phyloP scores from a whole-genome alignment of 192 early-diverging fungal species.

The Gigaspora rosea region DNA sequence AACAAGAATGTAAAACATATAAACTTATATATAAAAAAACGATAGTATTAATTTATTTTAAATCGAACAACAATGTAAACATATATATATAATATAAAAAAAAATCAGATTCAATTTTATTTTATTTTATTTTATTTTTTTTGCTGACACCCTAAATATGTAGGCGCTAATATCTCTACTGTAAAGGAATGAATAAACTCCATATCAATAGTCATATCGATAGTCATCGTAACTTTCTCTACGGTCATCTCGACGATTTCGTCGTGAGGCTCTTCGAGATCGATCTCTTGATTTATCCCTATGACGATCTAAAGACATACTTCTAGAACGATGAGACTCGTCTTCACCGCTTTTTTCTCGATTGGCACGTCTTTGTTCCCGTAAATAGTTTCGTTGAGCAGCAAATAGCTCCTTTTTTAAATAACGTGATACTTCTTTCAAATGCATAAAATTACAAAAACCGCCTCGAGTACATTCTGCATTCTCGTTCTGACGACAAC shows the following conservation, averaged over 20 bases:
- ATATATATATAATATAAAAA: too few species aligned
- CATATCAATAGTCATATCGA: not conserved
- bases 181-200: too few species aligned
- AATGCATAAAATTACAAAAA: constrained; percentile 99
- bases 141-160: too few species aligned
- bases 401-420: constrained; percentile 83
- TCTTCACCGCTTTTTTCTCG: constrained; percentile 41
- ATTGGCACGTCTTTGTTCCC: constrained; percentile 52
- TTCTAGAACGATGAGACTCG: constrained; percentile 4
- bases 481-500: constrained; percentile 96
- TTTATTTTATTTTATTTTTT: too few species aligned
- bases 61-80: too few species aligned
- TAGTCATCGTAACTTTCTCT: constrained; percentile 25
- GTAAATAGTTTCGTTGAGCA: constrained; percentile 63
- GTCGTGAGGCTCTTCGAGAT: not conserved
- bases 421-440: constrained; percentile 79
- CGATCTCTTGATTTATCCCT: constrained; percentile 7
- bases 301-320: constrained; percentile 1
- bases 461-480: constrained; percentile 94
- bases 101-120: too few species aligned
- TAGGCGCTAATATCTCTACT: too few species aligned
- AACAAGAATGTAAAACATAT: too few species aligned
- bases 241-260: constrained; percentile 23
- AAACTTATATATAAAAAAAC: too few species aligned
- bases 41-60: too few species aligned